Conservation (phyloP, 805 yeast genomes). For the Kregervanrija pseudodelftensis region DNA sequence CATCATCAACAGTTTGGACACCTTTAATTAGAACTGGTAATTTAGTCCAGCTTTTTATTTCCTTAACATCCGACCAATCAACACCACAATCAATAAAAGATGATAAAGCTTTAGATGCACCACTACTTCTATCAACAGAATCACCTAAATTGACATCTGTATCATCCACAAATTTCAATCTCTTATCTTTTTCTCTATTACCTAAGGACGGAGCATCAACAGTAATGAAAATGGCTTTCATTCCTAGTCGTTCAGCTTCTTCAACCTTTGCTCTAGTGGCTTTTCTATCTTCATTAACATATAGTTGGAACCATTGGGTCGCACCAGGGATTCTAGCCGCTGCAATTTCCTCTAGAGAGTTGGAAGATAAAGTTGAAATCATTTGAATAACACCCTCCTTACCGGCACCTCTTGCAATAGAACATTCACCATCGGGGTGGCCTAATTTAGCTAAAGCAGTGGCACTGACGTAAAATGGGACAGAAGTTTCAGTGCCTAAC, state of each 20-base stretch:
- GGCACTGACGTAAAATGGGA: slow-evolving; percentile 86
- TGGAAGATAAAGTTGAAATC: slow-evolving; percentile 89
- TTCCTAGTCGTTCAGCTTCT: slow-evolving; percentile 66
- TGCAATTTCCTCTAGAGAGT: slow-evolving; percentile 79
- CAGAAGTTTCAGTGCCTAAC: slow-evolving; percentile 61
- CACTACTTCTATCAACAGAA: slow-evolving; percentile 59
- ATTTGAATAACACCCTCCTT: slow-evolving; percentile 69
- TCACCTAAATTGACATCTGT: slow-evolving; percentile 38
- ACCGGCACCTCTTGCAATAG: slow-evolving; percentile 77
- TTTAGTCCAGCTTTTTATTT: slow-evolving; percentile 47
- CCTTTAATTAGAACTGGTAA: slow-evolving; percentile 75
- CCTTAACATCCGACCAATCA: slow-evolving; percentile 57
- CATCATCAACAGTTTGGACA: slow-evolving; percentile 79
- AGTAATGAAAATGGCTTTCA: slow-evolving; percentile 79
- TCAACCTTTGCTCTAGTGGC: slow-evolving; percentile 53
- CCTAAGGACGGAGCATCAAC: slow-evolving; percentile 93
- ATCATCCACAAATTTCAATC: slow-evolving; percentile 29
- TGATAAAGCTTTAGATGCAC: slow-evolving; percentile 84
- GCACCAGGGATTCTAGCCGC: slow-evolving; percentile 62
- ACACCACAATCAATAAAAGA: slow-evolving; percentile 71
- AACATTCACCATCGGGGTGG: slow-evolving; percentile 88
- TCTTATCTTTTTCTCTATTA: slow-evolving; percentile 63
- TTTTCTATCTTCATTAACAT: slow-evolving; percentile 72
- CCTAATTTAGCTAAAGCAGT: slow-evolving; percentile 91
- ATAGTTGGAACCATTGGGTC: slow-evolving; percentile 83